Percentiles rank a stretch among this genome's conserved stretches.
phyloP scores from a whole-genome alignment of 148 eudicot genomes.

The Talinum fruticosum region DNA sequence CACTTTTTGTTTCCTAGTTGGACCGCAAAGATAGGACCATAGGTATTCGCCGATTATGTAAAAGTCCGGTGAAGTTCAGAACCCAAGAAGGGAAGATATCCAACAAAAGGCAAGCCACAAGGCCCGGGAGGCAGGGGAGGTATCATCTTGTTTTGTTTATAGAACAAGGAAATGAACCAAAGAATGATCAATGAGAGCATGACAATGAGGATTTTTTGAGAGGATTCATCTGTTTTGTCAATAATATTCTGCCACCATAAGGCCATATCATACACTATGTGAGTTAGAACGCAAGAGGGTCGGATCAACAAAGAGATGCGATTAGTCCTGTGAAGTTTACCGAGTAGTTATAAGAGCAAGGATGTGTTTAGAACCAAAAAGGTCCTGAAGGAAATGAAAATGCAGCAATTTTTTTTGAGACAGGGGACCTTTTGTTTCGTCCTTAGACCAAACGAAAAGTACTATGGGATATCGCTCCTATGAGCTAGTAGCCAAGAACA shows the following conservation, averaged over 20 bases:
- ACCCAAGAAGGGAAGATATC: slow-evolving; percentile 37
- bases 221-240: not conserved
- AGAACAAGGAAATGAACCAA: slow-evolving; percentile 1
- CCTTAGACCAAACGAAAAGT: not conserved
- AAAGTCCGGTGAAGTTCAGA: slow-evolving; percentile 30
- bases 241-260: slow-evolving; percentile 11
- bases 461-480: not conserved
- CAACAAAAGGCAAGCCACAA: slow-evolving; percentile 37
- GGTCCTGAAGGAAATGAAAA: not conserved
- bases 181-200: not conserved
- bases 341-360: not conserved
- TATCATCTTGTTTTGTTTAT: not conserved
- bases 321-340: not conserved
- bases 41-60: slow-evolving; percentile 19
- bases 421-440: too few relatives aligned
- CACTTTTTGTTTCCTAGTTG: slow-evolving; percentile 34
- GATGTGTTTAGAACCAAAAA: not conserved
- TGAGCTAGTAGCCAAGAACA: not conserved
- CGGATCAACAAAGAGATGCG: not conserved
- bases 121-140: slow-evolving; percentile 40
- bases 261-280: not conserved
- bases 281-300: not conserved
- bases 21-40: slow-evolving; percentile 42
- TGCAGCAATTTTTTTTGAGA: too few relatives aligned
- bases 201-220: not conserved